Conservation (phyloP, 2,329 filamentous ascomycete species). For the Alternaria postmessia region DNA sequence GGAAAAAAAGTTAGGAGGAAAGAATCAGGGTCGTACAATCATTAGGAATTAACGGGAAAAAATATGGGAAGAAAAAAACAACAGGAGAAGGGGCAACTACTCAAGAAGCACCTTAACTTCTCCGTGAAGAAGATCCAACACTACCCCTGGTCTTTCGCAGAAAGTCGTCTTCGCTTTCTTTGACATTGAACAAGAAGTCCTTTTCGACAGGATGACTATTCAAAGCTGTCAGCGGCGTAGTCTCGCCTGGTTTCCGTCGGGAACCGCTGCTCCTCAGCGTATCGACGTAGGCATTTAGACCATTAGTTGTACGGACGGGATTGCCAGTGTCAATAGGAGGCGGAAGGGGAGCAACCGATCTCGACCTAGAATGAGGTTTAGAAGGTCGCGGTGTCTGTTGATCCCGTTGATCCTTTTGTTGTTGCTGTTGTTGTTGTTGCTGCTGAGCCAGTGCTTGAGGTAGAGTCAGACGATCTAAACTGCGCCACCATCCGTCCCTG, state of each 20-base stretch:
- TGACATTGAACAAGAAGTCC: conserved; percentile 1
- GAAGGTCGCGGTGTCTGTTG: neutral
- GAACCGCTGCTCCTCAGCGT: neutral
- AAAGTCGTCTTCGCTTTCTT: conserved; percentile 8
- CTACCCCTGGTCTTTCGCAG: neutral
- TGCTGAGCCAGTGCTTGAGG: conserved; percentile 5
- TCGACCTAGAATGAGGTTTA: neutral
- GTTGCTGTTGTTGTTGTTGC: neutral
- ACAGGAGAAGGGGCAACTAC: neutral
- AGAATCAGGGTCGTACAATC: neutral
- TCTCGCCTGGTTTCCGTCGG: neutral
- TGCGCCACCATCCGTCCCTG: conserved; percentile 24
- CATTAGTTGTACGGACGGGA: neutral
- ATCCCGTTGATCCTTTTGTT: neutral
- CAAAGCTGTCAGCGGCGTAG: neutral
- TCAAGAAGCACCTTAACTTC: neutral
- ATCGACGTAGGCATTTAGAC: neutral
- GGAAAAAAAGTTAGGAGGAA: neutral
- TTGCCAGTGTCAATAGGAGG: neutral
- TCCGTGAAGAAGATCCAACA: neutral
- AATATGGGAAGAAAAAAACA: too few species aligned
- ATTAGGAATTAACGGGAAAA: neutral
- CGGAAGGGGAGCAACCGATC: neutral
- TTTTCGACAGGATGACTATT: neutral
- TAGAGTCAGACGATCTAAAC: conserved; percentile 15